A percentile compares a stretch with the other conserved stretches of the same genome.
These are phyloP conservation scores for Gaertneriomyces semiglobifer DNA, from an alignment of 192 early-diverging fungal genomes.

Conservation along the genomic window DNA sequence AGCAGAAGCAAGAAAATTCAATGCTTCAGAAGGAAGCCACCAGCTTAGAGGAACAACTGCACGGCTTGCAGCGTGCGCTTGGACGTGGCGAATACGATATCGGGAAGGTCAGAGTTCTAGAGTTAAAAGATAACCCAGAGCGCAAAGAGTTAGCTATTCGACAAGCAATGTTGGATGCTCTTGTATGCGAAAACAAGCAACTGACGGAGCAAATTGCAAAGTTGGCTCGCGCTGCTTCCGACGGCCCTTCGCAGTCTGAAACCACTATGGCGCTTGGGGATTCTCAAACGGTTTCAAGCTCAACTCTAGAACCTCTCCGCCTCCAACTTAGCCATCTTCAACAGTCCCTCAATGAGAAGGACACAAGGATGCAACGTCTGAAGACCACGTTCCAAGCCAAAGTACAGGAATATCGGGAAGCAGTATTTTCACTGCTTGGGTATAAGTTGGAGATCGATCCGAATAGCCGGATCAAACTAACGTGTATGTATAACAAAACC, in stretches of 20 bases:
- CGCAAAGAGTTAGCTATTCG: constrained; percentile 63
- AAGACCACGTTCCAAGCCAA: constrained; percentile 68
- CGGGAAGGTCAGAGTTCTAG: constrained; percentile 58
- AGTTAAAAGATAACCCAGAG: constrained; percentile 76
- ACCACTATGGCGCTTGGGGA: not conserved
- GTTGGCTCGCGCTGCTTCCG: constrained; percentile 9
- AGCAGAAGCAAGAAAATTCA: constrained; percentile 10
- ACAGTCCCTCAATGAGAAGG: constrained; percentile 56
- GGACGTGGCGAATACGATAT: constrained; percentile 64
- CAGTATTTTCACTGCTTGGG: constrained; percentile 66
- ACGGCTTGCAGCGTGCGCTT: constrained; percentile 57
- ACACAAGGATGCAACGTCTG: constrained; percentile 63
- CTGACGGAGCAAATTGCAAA: constrained; percentile 42
- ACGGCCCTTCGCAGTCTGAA: too few relatives aligned
- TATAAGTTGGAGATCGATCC: constrained; percentile 44
- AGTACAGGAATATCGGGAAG: constrained; percentile 69
- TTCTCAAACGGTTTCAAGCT: not conserved
- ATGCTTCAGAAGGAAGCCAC: constrained; percentile 31
- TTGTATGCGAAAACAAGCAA: constrained; percentile 66
- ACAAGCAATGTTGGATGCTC: constrained; percentile 61
- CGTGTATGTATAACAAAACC: constrained; percentile 61
- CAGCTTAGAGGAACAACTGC: constrained; percentile 52
- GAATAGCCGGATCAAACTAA: constrained; percentile 70
- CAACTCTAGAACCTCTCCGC: constrained; percentile 35
- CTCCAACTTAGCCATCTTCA: constrained; percentile 53